A percentile compares a stretch with the other conserved stretches of the same genome.
Evolutionary conservation across 2,329 filamentous ascomycete species (phyloP).

Genomic region (Alternaria brassicae): DNA sequence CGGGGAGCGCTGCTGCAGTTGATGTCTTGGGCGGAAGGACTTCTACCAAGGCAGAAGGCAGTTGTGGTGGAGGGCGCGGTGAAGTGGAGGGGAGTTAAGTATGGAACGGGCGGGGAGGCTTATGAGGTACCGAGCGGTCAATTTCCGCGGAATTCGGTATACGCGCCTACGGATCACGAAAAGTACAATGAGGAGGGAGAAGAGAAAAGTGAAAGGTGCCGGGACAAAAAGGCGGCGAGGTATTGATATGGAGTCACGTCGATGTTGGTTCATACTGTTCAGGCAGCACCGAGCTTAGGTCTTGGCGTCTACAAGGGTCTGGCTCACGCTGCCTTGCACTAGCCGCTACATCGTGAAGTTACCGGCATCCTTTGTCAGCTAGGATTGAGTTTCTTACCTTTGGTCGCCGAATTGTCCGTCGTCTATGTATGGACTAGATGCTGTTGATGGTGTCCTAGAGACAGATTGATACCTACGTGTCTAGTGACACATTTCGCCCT

Average conservation of each 20-base stretch:
- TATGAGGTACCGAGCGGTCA: constrained; percentile 9
- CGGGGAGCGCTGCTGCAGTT: neutral
- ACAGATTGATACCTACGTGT: neutral
- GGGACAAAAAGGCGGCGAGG: constrained; percentile 27
- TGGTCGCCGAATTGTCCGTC: neutral
- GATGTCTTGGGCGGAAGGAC: neutral
- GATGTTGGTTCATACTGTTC: constrained; percentile 28
- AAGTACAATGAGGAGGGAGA: constrained; percentile 7
- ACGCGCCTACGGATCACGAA: neutral
- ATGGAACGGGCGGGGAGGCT: constrained; percentile 8
- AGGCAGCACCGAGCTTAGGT: constrained; percentile 40
- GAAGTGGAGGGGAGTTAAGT: constrained; percentile 14
- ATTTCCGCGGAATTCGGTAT: neutral
- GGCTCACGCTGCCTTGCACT: constrained; percentile 19
- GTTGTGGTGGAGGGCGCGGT: constrained; percentile 6
- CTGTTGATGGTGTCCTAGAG: neutral
- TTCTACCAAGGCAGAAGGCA: constrained; percentile 3
- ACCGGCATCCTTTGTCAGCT: neutral
- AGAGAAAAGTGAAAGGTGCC: constrained; percentile 26
- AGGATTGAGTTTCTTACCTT: neutral
- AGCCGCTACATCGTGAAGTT: constrained; percentile 10
- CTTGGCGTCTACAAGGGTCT: constrained; percentile 28
- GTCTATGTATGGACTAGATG: neutral
- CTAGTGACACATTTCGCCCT: neutral
- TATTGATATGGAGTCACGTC: constrained; percentile 37